Evolutionary conservation across 768 basidiomycete genomes (phyloP).

Genomic region (Rhizopogon sp.): DNA sequence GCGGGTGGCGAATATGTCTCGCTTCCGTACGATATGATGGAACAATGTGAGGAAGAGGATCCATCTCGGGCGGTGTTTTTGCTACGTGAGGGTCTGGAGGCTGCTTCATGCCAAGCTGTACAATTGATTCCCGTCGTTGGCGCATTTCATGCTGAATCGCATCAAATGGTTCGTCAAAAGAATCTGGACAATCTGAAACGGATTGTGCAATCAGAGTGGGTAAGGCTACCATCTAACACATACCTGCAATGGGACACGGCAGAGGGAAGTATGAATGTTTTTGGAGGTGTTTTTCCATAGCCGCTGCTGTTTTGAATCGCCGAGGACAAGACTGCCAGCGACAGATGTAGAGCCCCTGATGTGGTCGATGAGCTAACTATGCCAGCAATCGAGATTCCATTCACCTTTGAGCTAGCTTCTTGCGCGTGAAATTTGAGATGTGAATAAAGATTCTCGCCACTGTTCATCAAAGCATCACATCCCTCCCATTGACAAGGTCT

Average conservation of each 20-base stretch:
- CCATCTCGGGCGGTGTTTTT: slow-evolving; percentile 24
- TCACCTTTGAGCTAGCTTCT: slow-evolving; percentile 26
- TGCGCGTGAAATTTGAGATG: slow-evolving; percentile 43
- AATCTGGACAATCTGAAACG: slow-evolving; percentile 46
- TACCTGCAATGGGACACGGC: slow-evolving; percentile 39
- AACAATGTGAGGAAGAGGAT: slow-evolving; percentile 35
- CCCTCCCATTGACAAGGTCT: slow-evolving; percentile 54
- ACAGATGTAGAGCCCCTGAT: slow-evolving; percentile 40
- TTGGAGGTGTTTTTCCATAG: slow-evolving; percentile 45
- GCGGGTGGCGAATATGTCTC: slow-evolving; percentile 35
- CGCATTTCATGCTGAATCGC: slow-evolving; percentile 46
- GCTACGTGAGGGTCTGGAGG: slow-evolving; percentile 31
- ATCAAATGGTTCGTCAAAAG: slow-evolving; percentile 41
- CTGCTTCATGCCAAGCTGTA: slow-evolving; percentile 18
- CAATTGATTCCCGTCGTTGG: slow-evolving; percentile 15
- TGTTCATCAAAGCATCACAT: slow-evolving; percentile 54
- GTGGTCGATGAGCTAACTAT: slow-evolving; percentile 5
- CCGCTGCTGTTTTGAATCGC: slow-evolving; percentile 29
- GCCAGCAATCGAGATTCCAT: slow-evolving; percentile 11
- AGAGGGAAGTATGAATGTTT: slow-evolving; percentile 36
- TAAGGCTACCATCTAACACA: not conserved
- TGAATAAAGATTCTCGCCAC: slow-evolving; percentile 38
- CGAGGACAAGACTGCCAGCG: slow-evolving; percentile 55
- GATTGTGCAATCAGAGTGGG: slow-evolving; percentile 4
- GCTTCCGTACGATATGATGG: slow-evolving; percentile 50